A percentile compares a stretch with the other conserved stretches of the same genome.
Conservation (phyloP, 768 basidiomycete species). For the Boletus rufocinnamomeus region DNA sequence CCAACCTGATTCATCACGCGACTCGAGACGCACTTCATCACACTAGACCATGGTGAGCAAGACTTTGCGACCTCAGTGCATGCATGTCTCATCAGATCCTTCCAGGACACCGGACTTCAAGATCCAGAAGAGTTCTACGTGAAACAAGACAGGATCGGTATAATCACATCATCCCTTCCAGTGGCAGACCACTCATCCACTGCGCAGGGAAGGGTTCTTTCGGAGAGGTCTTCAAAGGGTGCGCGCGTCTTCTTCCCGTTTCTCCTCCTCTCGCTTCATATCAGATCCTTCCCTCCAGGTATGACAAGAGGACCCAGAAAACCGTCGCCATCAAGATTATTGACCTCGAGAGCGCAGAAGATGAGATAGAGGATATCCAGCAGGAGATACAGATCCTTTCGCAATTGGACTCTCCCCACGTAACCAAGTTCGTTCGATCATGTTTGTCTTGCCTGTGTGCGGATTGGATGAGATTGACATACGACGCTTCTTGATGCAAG, state of each 20-base stretch:
- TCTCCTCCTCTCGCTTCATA: slow-evolving; percentile 11
- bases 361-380: slow-evolving; percentile 99
- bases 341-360: slow-evolving; percentile 97
- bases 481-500: slow-evolving; percentile 40
- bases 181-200: slow-evolving; percentile 21
- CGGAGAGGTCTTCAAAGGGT: slow-evolving; percentile 99
- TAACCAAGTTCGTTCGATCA: slow-evolving; percentile 77
- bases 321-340: slow-evolving; percentile 99
- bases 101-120: slow-evolving; percentile 65
- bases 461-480: slow-evolving; percentile 39
- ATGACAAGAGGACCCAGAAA: slow-evolving; percentile 92
- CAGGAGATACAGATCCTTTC: slow-evolving; percentile 98
- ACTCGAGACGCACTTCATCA: slow-evolving; percentile 3
- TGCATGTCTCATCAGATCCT: slow-evolving; percentile 11
- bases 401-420: slow-evolving; percentile 92
- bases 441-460: slow-evolving; percentile 24
- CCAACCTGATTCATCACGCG: slow-evolving; percentile 19
- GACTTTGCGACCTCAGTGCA: background rate
- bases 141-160: slow-evolving; percentile 96
- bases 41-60: slow-evolving; percentile 24
- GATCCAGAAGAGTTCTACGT: slow-evolving; percentile 98
- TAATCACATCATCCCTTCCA: slow-evolving; percentile 23
- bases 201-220: slow-evolving; percentile 92
- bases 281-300: slow-evolving; percentile 41
- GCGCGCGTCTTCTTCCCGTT: slow-evolving; percentile 43